phyloP scores from a whole-genome alignment of 176 grass and related monocot genomes.

The Oropetium thomaeum region DNA sequence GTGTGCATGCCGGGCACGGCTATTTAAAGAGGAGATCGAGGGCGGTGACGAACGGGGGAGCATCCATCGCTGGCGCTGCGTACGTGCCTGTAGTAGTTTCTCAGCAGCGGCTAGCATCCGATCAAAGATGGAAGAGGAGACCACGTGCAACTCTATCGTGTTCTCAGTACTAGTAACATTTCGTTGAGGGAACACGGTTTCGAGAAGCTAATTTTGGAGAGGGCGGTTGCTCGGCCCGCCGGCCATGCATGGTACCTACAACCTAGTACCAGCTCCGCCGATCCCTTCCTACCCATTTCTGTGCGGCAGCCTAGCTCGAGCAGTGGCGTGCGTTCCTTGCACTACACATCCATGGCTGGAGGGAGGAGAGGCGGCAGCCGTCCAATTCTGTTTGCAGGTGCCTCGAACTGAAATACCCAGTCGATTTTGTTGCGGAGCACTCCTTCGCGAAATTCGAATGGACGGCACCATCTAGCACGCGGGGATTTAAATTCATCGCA shows the following conservation, averaged over 20 bases:
- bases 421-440: not conserved
- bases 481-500: not conserved
- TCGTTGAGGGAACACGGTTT: not conserved
- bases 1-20: not conserved
- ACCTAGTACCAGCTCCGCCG: constrained; percentile 30
- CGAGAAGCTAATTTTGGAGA: not conserved
- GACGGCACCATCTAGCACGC: not conserved
- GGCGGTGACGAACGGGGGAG: constrained; percentile 2
- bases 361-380: not conserved
- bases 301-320: not conserved
- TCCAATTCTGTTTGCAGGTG: not conserved
- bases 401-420: not conserved
- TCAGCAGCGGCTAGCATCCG: no score
- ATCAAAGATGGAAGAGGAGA: no score
- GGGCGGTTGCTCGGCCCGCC: constrained; percentile 18
- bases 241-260: not conserved
- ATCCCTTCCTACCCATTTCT: constrained; percentile 12
- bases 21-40: not conserved
- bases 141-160: no score
- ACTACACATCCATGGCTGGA: not conserved
- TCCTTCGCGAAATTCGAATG: not conserved
- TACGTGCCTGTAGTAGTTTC: no score
- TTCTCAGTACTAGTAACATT: no score
- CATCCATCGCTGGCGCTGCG: not conserved
- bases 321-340: not conserved